A percentile compares a stretch with the other conserved stretches of the same genome.
Evolutionary conservation across 2,329 filamentous ascomycete genomes (phyloP).

Genomic region (Davidsoniella neocaledoniae): DNA sequence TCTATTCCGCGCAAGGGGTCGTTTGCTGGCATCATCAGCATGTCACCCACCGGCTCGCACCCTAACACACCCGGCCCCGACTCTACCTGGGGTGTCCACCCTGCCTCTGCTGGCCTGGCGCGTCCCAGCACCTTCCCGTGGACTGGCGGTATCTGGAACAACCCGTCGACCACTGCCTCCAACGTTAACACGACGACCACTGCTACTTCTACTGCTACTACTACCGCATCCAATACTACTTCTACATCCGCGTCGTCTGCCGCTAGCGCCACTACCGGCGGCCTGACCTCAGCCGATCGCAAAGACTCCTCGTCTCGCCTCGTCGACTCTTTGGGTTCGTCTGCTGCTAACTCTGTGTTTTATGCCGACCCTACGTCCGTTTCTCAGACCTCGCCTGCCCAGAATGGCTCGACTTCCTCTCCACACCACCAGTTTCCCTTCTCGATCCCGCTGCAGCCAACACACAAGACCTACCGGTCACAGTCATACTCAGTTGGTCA

Average conservation of each 20-base stretch:
- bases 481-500: conserved; percentile 95
- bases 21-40: conserved; percentile 51
- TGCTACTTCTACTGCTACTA: neutral
- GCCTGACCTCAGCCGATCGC: conserved; percentile 31
- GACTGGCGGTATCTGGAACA: conserved; percentile 73
- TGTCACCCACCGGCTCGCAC: conserved; percentile 66
- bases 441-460: conserved; percentile 73
- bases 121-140: conserved; percentile 43
- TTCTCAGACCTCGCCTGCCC: conserved; percentile 33
- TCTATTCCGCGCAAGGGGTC: conserved; percentile 57
- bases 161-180: conserved; percentile 8
- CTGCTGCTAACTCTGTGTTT: conserved; percentile 28
- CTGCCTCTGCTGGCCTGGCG: conserved; percentile 33
- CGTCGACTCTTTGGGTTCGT: conserved; percentile 56
- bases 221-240: neutral
- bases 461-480: conserved; percentile 82
- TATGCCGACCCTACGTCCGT: conserved; percentile 28
- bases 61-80: conserved; percentile 66
- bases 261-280: neutral
- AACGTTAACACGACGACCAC: conserved; percentile 14
- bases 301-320: conserved; percentile 63
- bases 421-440: conserved; percentile 51
- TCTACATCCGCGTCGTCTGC: neutral
- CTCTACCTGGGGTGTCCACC: conserved; percentile 38
- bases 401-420: conserved; percentile 36